A percentile compares a stretch with the other conserved stretches of the same genome.
These are phyloP conservation scores for Diplodia sapinea DNA, from an alignment of 2,329 filamentous ascomycete species.

Conservation along the genomic window DNA sequence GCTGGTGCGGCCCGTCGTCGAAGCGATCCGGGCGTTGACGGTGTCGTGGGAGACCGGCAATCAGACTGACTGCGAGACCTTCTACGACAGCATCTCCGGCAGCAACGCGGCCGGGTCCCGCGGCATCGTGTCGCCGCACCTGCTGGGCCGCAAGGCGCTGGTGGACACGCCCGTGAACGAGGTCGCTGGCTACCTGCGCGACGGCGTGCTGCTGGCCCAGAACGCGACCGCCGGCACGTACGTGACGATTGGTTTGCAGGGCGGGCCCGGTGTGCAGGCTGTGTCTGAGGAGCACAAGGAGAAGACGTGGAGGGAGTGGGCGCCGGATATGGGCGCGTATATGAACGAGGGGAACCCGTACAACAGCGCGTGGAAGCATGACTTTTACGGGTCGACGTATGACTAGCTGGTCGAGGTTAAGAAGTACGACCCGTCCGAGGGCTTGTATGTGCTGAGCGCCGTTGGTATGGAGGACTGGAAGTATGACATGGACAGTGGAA, in stretches of 20 bases:
- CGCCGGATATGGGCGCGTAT: conserved; percentile 34
- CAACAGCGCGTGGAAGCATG: conserved; percentile 33
- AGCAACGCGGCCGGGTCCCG: conserved; percentile 40
- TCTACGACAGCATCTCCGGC: conserved; percentile 40
- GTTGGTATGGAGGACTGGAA: conserved; percentile 38
- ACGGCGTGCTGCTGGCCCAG: conserved; percentile 33
- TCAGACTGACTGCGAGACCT: conserved; percentile 40
- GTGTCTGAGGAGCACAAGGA: conserved; percentile 35
- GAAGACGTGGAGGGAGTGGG: conserved; percentile 35
- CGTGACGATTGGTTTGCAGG: conserved; percentile 40
- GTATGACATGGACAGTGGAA: conserved; percentile 37
- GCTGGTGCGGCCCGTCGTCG: conserved; percentile 34
- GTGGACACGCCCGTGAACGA: conserved; percentile 32
- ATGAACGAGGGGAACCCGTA: conserved; percentile 37
- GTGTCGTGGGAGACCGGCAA: conserved; percentile 35
- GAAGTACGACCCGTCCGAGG: conserved; percentile 35
- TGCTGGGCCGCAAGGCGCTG: conserved; percentile 46
- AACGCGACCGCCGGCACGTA: conserved; percentile 36
- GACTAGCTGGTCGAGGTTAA: conserved; percentile 32
- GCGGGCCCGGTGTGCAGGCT: conserved; percentile 40
- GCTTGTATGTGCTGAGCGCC: conserved; percentile 37
- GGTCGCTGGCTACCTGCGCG: conserved; percentile 31
- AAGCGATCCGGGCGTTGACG: not conserved
- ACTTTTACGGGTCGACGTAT: conserved; percentile 34
- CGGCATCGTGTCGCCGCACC: conserved; percentile 43